phyloP scores from a whole-genome alignment of 495 filamentous ascomycete genomes.

The Talaromyces thailandensis region DNA sequence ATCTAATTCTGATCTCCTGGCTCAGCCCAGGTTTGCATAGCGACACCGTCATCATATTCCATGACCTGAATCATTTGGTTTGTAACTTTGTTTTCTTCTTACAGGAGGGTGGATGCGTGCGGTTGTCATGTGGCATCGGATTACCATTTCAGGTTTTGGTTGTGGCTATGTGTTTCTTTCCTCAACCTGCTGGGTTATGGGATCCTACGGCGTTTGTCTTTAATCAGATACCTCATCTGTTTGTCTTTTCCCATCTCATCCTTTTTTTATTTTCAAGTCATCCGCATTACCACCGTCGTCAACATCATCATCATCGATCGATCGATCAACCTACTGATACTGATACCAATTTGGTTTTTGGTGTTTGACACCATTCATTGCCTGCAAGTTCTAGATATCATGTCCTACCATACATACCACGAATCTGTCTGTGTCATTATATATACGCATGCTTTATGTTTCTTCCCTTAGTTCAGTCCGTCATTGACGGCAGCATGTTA shows the following conservation, averaged over 20 bases:
- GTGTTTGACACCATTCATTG: neutral
- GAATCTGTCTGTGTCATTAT: neutral
- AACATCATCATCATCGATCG: neutral
- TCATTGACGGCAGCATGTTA: neutral
- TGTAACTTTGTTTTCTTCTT: neutral
- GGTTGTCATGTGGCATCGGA: neutral
- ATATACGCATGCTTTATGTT: neutral
- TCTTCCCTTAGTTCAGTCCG: neutral
- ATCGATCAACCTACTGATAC: neutral
- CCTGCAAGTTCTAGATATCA: neutral
- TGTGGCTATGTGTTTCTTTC: neutral
- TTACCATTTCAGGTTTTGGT: neutral
- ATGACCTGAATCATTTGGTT: conserved; percentile 1
- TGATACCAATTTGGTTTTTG: conserved; percentile 1
- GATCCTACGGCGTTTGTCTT: conserved; percentile 1
- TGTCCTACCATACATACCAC: neutral
- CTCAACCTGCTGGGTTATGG: conserved; percentile 1
- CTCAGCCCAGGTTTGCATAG: conserved; percentile 4
- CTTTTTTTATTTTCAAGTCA: too few relatives aligned
- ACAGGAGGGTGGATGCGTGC: neutral
- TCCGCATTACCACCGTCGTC: neutral
- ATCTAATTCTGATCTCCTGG: conserved; percentile 15
- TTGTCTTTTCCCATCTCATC: neutral
- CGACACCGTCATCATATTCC: conserved; percentile 1
- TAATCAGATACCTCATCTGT: conserved; percentile 4